Base-by-base conservation (phyloP, 139 green algal genomes). In the Chlamydomonas sphaeroides region DNA sequence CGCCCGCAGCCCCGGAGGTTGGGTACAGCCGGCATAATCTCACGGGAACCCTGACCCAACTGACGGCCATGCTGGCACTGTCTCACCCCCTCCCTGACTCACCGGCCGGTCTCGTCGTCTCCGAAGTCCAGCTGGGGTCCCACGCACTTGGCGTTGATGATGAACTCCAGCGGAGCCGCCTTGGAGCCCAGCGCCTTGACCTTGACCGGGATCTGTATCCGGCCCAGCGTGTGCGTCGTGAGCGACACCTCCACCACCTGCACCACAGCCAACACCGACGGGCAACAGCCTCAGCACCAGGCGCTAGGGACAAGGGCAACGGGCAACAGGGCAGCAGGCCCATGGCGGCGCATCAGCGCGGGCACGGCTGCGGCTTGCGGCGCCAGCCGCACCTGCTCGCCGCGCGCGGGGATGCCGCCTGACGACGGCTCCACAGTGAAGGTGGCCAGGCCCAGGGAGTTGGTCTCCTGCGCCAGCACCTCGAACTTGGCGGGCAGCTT, bases 401-500 rank as follows among this genome's bases (percentile, higher is more conserved):
- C 91, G 41, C 87, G 79, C 0, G 91, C 91, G 30, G 91, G 78
- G 65, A 97, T 89, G 33, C 79, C 87, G 28, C 88, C 94, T 0
- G 74, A 70, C 11, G 51, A 59, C 25, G 92, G 92, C 35, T 88
- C 77, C 7, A 79, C 87, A 4, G 78, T 90, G 78, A 92, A 94
- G 33, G 71, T 74, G 26, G 87, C 92, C 25, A 97, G 86, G 7
- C 78, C 80, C 68, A 90, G 71, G 73, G 87, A 93, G 57, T 87
- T 75, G 20, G 79, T 48, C 59, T 96, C 92, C 87, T 96, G 92
- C 6, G 79, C 85, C 67, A 92, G 41, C 30, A 96, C 84, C 78
- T 94, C 89, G 87, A 95, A 95, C 81, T 94, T 95, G 62, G 91
- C 93, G 11, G 94, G 94, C 39, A 97, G 90, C 84, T 94, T 93